A percentile compares a stretch with the other conserved stretches of the same genome.
These are phyloP conservation scores for Sporothrix brunneoviolacea DNA, from an alignment of 2,329 filamentous ascomycete genomes.

Conservation along the genomic window DNA sequence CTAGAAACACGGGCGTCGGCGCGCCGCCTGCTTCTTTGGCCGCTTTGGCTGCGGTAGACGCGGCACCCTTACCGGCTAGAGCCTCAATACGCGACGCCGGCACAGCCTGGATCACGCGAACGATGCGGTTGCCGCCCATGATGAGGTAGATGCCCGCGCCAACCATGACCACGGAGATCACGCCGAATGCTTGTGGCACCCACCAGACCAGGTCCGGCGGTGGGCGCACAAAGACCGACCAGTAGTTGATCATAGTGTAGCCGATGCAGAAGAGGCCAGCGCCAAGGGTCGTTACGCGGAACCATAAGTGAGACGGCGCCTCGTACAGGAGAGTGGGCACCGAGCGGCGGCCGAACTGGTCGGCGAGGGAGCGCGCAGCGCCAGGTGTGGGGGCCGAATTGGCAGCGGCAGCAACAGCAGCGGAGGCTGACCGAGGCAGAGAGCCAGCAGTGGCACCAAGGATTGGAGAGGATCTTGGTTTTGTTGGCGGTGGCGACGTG, in stretches of 20 bases:
- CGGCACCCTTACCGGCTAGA: conserved; percentile 11
- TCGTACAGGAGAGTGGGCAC: conserved; percentile 57
- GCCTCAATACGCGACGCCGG: conserved; percentile 27
- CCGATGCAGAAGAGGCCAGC: conserved; percentile 47
- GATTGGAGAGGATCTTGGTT: background rate
- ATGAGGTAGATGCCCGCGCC: conserved; percentile 55
- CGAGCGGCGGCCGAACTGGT: conserved; percentile 49
- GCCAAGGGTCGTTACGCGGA: conserved; percentile 53
- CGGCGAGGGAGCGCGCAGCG: conserved; percentile 35
- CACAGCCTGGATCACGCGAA: conserved; percentile 52
- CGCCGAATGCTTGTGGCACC: conserved; percentile 51
- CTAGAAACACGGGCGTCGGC: conserved; percentile 37
- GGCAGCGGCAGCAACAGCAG: background rate
- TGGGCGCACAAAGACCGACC: conserved; percentile 40
- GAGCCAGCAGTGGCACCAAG: background rate
- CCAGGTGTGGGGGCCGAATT: background rate
- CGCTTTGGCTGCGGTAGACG: conserved; percentile 14
- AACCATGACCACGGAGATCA: conserved; percentile 53
- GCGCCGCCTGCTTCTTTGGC: conserved; percentile 14
- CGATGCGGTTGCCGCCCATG: conserved; percentile 49
- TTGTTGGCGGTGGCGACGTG: background rate
- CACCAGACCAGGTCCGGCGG: conserved; percentile 47
- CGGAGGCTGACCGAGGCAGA: background rate
- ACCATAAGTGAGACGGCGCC: conserved; percentile 56
- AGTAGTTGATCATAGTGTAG: conserved; percentile 46